Base-by-base conservation (phyloP, 192 early-diverging fungal genomes). In the Dissophora globulifera region DNA sequence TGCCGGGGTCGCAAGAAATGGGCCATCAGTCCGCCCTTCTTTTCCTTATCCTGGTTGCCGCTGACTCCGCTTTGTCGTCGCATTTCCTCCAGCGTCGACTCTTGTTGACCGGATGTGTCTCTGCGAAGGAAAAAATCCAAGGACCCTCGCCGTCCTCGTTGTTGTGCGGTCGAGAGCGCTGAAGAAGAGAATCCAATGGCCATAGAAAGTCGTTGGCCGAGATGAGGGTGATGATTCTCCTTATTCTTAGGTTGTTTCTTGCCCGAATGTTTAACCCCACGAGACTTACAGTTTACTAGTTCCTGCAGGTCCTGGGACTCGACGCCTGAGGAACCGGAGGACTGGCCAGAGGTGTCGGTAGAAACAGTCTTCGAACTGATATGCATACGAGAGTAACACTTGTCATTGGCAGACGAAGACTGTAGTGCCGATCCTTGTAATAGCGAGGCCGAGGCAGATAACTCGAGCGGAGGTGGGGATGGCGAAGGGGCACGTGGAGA, bases 171-270 rank as follows among this genome's bases (percentile, higher is more conserved):
- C 12, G 47, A 25, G 49, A 33, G n/a, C 32, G 42, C 45, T 17
- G 45, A 32, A 20, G 43, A 59, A 32, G 35, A 38, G 13, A 38
- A 38, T 38, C 62, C 62, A 4, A 75, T 66, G 22, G 57, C 71
- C 23, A 46, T 66, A 8, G 62, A 75, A 17, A 75, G 40, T 19
- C 54, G 48, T 17, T 49, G 71, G 11, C 57, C 62, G 16, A 75
- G 47, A 50, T 74, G 59, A 4, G 55, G 22, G 3, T 62, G 61
- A 4, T 47, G 20, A 16, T 42, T n/a, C n/a, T 59, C 57, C 43
- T 61, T 59, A 33, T 51, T 61, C 13, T 6, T 38, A 13, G 35
- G 13, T 49, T 33, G 11, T 23, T 31, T 23, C 23, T 26, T 47
- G 1, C 31, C 48, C 23, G 17, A 23, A 17, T 17, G 12, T 19